Base-by-base conservation (phyloP, 176 grass and related monocot genomes). In the Tuctoria greenei region DNA sequence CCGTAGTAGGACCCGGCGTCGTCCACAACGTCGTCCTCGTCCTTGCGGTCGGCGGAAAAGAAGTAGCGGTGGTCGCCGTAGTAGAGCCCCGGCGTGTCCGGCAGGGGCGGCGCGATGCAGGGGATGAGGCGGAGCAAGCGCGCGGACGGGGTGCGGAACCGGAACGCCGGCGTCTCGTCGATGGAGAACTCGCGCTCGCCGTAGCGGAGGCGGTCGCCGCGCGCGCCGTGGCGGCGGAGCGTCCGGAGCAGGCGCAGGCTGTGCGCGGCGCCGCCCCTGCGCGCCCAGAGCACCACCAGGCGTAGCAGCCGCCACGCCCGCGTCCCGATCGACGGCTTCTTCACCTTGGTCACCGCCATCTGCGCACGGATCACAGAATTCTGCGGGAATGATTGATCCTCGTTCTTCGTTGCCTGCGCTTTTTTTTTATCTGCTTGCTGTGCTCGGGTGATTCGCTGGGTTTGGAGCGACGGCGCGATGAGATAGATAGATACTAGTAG, bases 131-230 rank as follows among this genome's bases (percentile, higher is more conserved):
- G 84, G 10, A 91, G 95, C 58, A 83, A 69, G 37, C 84, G 81
- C 64, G 67, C 34, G 14, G 91, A 89, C 7, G 86, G 84, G 1
- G 82, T 79, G 10, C 92, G 90, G 82, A 97, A 87, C 20, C 74
- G 84, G 88, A 98, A 93, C 24, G 45, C 56, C 1, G 91, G 95
- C 4, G 91, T 98, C 61, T 98, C 95, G 14, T 98, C 82, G 72
- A 98, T 90, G 56, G 95, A 98, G 84, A 79, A 93, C 82, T 98
- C 84, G 25, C 88, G 84, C 70, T 96, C 87, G 43, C 88, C 95
- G 67, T 42, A 31, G 15, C 38, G 76, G 65, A 91, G 82, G 8
- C 72, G 54, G 57, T 82, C 69, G 37, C 26, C 8, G 50, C 77
- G 28, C n/a, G 4, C 17, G 74, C 71, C 65, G 56, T 71, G 21